Percentiles rank a stretch among this genome's conserved stretches.
Evolutionary conservation across 495 filamentous ascomycete genomes (phyloP).

Genomic region (Neurospora sp.): DNA sequence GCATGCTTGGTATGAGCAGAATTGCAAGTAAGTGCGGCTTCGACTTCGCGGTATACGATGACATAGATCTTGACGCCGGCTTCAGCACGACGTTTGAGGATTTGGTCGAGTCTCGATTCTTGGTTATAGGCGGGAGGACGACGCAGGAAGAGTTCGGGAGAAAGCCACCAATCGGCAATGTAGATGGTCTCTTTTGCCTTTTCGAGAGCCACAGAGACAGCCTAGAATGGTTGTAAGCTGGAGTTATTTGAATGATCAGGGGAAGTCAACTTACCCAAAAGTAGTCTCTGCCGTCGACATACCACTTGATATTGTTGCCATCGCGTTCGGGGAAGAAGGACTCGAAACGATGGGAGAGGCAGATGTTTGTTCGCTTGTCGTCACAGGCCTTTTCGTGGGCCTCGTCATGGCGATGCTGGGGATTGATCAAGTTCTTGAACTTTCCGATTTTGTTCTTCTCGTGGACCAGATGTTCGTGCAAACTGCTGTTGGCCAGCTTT

Average conservation of each 20-base stretch:
- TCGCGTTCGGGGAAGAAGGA: slow-evolving; percentile 80
- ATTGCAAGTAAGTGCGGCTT: slow-evolving; percentile 83
- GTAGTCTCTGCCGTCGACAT: slow-evolving; percentile 88
- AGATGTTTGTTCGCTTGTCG: slow-evolving; percentile 60
- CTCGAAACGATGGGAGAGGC: slow-evolving; percentile 68
- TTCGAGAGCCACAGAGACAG: slow-evolving; percentile 79
- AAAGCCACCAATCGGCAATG: slow-evolving; percentile 95
- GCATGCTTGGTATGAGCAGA: slow-evolving; percentile 88
- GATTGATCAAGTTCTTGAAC: slow-evolving; percentile 58
- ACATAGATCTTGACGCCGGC: slow-evolving; percentile 91
- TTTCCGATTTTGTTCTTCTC: slow-evolving; percentile 46
- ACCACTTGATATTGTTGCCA: slow-evolving; percentile 91
- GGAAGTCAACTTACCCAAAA: slow-evolving; percentile 51
- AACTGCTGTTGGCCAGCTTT: slow-evolving; percentile 32
- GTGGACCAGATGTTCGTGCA: slow-evolving; percentile 28
- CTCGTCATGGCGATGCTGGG: slow-evolving; percentile 91
- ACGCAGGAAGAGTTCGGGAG: slow-evolving; percentile 83
- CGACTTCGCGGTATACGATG: slow-evolving; percentile 84
- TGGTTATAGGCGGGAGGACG: slow-evolving; percentile 70
- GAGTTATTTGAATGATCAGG: neutral
- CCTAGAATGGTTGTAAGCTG: slow-evolving; percentile 18
- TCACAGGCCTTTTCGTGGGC: slow-evolving; percentile 80
- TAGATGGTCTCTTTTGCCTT: slow-evolving; percentile 87
- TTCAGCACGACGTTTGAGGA: slow-evolving; percentile 81
- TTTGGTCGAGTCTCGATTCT: slow-evolving; percentile 79